These are phyloP conservation scores for Potentilla sterilis DNA, from an alignment of 306 rosid species.

Conservation along the genomic window DNA sequence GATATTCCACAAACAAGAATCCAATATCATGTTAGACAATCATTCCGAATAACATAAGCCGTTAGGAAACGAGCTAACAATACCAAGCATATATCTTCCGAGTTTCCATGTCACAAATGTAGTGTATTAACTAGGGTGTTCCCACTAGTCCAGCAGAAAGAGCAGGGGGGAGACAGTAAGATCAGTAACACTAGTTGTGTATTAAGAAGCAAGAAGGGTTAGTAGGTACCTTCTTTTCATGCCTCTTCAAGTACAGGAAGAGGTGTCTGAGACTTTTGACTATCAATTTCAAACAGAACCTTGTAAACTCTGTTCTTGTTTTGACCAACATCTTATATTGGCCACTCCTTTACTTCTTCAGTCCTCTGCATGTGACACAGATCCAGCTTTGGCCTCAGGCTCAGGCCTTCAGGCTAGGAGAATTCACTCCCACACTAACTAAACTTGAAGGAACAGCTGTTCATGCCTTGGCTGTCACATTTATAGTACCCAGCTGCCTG, in stretches of 20 bases:
- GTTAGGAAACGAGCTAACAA: not conserved
- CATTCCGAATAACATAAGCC: not conserved
- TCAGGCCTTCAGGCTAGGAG: constrained; percentile 2
- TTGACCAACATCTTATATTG: constrained; percentile 12
- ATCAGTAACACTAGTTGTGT: not conserved
- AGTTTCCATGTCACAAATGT: not conserved
- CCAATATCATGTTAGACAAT: not conserved
- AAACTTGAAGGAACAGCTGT: constrained; percentile 13
- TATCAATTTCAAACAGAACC: constrained; percentile 4
- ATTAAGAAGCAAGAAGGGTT: not conserved
- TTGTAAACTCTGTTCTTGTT: not conserved
- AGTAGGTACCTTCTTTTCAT: not conserved
- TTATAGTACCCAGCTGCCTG: constrained; percentile 22
- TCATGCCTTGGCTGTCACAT: constrained; percentile 34
- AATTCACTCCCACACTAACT: not conserved
- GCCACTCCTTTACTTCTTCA: not conserved
- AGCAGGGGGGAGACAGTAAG: not conserved
- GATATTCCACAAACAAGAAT: not conserved
- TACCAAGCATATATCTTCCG: not conserved
- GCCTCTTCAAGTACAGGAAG: not conserved
- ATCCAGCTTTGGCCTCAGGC: constrained; percentile 10
- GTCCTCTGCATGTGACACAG: constrained; percentile 13
- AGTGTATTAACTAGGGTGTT: not conserved
- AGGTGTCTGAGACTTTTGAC: constrained; percentile 1
- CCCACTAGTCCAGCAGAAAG: constrained; percentile 3